Evolutionary conservation across 2,329 filamentous ascomycete genomes (phyloP).

Genomic region (Fusarium piperis): DNA sequence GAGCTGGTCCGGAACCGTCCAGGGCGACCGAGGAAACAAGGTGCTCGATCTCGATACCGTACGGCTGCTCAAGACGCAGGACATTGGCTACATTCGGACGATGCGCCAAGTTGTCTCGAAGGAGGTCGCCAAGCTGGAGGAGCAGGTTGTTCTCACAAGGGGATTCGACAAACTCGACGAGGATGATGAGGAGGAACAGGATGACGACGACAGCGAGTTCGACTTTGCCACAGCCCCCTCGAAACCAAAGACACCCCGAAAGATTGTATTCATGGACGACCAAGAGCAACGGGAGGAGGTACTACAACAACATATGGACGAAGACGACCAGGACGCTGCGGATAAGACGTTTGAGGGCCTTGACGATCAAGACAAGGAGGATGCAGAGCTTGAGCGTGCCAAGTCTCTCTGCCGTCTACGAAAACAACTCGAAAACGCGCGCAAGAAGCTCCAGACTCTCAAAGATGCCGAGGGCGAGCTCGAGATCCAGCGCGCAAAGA

Average conservation of each 20-base stretch:
- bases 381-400: conserved; percentile 51
- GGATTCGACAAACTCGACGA: conserved; percentile 51
- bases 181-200: conserved; percentile 44
- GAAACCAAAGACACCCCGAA: conserved; percentile 51
- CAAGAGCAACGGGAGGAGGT: conserved; percentile 48
- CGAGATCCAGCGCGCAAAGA: conserved; percentile 68
- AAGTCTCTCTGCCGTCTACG: conserved; percentile 57
- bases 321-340: conserved; percentile 45
- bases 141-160: conserved; percentile 59
- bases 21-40: conserved; percentile 67
- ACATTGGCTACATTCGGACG: conserved; percentile 71
- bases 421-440: conserved; percentile 59
- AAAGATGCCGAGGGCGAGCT: conserved; percentile 66
- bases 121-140: conserved; percentile 65
- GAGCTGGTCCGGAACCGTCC: conserved; percentile 64
- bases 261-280: conserved; percentile 63
- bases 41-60: conserved; percentile 66
- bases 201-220: conserved; percentile 48
- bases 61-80: conserved; percentile 74
- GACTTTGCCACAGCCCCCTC: conserved; percentile 42
- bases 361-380: conserved; percentile 37
- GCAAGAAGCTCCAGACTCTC: conserved; percentile 64
- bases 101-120: conserved; percentile 68
- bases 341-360: conserved; percentile 41
- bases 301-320: conserved; percentile 44